These are phyloP conservation scores for Teratosphaeria gauchensis DNA, from an alignment of 2,329 filamentous ascomycete species.

Conservation along the genomic window DNA sequence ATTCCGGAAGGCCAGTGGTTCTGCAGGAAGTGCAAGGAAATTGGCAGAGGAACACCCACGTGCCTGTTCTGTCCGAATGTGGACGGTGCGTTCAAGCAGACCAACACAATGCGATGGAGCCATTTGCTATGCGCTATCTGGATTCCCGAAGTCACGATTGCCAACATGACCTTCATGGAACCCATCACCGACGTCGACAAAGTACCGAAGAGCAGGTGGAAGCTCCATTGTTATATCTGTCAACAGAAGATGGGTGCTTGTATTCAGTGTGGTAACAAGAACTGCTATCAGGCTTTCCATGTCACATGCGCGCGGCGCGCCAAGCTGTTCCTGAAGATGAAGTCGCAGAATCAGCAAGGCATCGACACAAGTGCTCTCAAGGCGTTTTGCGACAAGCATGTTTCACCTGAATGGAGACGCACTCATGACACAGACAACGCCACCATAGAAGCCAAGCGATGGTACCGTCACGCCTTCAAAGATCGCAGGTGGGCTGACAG, in stretches of 20 bases:
- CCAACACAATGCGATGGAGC: slow-evolving; percentile 90
- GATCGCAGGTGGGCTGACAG: slow-evolving; percentile 87
- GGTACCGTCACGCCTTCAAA: slow-evolving; percentile 83
- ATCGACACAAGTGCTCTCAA: slow-evolving; percentile 78
- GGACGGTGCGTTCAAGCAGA: slow-evolving; percentile 97
- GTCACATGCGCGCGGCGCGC: slow-evolving; percentile 89
- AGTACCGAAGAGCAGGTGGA: slow-evolving; percentile 90
- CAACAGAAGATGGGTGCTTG: slow-evolving; percentile 96
- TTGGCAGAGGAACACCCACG: slow-evolving; percentile 82
- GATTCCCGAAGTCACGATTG: slow-evolving; percentile 94
- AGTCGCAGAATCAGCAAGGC: slow-evolving; percentile 72
- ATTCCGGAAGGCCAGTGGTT: slow-evolving; percentile 98
- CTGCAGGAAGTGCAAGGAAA: slow-evolving; percentile 90
- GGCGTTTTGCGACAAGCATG: slow-evolving; percentile 93
- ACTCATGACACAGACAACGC: slow-evolving; percentile 77
- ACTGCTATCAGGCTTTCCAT: slow-evolving; percentile 93
- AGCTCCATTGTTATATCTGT: slow-evolving; percentile 79
- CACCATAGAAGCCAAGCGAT: slow-evolving; percentile 73
- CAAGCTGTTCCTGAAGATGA: slow-evolving; percentile 89
- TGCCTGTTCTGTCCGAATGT: slow-evolving; percentile 98
- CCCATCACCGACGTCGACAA: slow-evolving; percentile 97
- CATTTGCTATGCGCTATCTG: slow-evolving; percentile 95
- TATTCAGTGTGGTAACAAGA: slow-evolving; percentile 96
- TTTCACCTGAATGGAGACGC: slow-evolving; percentile 75
- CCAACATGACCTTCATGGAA: slow-evolving; percentile 96